Percentiles rank a stretch among this genome's conserved stretches.
Evolutionary conservation across 2,329 filamentous ascomycete species (phyloP).

Genomic region (Byssochlamys sp.): DNA sequence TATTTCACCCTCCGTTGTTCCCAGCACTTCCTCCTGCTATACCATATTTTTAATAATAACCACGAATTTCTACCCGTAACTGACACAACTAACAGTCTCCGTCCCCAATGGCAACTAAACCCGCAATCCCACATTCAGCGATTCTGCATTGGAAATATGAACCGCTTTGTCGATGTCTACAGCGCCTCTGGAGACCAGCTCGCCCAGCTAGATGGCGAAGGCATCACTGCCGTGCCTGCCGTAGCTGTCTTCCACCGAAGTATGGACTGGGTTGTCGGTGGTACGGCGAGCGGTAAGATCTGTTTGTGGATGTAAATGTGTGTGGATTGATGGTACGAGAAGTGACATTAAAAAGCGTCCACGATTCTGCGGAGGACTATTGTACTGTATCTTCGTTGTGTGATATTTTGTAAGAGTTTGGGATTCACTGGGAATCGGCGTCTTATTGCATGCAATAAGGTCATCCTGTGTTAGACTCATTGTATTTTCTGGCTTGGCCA

Average conservation of each 20-base stretch:
- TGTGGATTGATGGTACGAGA: background rate
- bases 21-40: background rate
- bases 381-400: background rate
- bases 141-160: conserved; percentile 94
- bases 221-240: conserved; percentile 87
- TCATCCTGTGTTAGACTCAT: too few relatives aligned
- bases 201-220: conserved; percentile 77
- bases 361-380: background rate
- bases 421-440: too few relatives aligned
- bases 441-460: too few relatives aligned
- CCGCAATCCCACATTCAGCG: conserved; percentile 73
- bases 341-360: too few relatives aligned
- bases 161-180: conserved; percentile 88
- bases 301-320: conserved; percentile 68
- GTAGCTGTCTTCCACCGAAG: conserved; percentile 84
- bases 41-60: background rate
- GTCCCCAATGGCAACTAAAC: conserved; percentile 81
- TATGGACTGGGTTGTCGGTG: conserved; percentile 83
- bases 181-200: conserved; percentile 73
- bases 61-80: conserved; percentile 2
- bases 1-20: background rate
- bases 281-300: conserved; percentile 83
- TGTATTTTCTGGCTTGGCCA: too few relatives aligned
- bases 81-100: conserved; percentile 38
- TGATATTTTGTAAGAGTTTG: background rate